These are phyloP conservation scores for Metarhizium anisopliae DNA, from an alignment of 2,329 filamentous ascomycete species.

Conservation along the genomic window DNA sequence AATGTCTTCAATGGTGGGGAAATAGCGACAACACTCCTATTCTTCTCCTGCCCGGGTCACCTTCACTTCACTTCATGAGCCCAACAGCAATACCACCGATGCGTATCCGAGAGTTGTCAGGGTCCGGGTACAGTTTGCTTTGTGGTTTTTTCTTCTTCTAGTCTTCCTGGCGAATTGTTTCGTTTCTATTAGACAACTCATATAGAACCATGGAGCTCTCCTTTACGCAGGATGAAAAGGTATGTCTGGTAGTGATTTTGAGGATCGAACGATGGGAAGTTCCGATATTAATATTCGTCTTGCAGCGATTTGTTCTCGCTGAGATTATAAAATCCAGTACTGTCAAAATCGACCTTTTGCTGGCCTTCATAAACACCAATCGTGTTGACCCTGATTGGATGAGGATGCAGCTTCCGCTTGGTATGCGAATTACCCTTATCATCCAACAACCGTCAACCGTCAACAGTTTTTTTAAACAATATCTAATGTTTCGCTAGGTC, in stretches of 20 bases:
- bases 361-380: conserved; percentile 36
- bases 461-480: neutral
- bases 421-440: conserved; percentile 21
- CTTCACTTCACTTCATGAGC: neutral
- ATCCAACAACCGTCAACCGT: neutral
- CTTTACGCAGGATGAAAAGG: conserved; percentile 9
- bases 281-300: neutral
- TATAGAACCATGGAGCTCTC: conserved; percentile 6
- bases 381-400: conserved; percentile 35
- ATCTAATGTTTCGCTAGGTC: conserved; percentile 23
- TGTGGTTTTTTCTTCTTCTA: neutral
- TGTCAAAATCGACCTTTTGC: conserved; percentile 36
- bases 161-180: neutral
- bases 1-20: conserved; percentile 6
- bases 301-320: conserved; percentile 45
- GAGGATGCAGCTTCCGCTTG: conserved; percentile 37
- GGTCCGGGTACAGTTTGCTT: neutral
- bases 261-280: neutral
- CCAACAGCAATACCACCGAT: neutral
- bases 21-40: conserved; percentile 6
- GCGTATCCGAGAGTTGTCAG: neutral
- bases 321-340: conserved; percentile 50
- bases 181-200: neutral
- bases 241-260: neutral
- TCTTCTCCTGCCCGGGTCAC: conserved; percentile 3